Conservation (phyloP, 1,139 yeast genomes). For the Hansenula lynferdii region DNA sequence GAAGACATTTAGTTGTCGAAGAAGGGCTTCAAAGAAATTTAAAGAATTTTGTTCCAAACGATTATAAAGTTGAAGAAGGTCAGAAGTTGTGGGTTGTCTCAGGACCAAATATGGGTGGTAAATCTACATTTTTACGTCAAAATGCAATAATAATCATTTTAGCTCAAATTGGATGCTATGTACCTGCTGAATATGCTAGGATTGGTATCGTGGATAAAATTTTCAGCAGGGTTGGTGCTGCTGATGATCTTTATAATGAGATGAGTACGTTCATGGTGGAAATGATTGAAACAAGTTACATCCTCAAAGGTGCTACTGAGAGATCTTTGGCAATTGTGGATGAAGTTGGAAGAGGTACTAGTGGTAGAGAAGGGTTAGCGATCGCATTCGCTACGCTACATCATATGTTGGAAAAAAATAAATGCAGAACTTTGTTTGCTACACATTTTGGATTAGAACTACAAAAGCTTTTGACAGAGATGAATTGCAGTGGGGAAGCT, state of each 20-base stretch:
- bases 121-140: constrained; percentile 85
- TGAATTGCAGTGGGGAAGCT: constrained; percentile 22
- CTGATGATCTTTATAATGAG: constrained; percentile 83
- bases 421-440: constrained; percentile 81
- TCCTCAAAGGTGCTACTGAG: constrained; percentile 69
- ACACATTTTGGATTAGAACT: constrained; percentile 87
- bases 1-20: constrained; percentile 90
- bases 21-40: constrained; percentile 46
- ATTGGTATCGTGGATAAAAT: constrained; percentile 82
- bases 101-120: constrained; percentile 99
- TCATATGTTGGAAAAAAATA: constrained; percentile 49
- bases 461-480: constrained; percentile 31
- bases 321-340: constrained; percentile 83
- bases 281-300: constrained; percentile 90
- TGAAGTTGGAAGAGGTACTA: constrained; percentile 96
- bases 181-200: constrained; percentile 71
- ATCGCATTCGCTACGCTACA: constrained; percentile 80
- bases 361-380: constrained; percentile 84
- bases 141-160: constrained; percentile 78
- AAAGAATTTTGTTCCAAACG: constrained; percentile 60
- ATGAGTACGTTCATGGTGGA: constrained; percentile 96
- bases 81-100: constrained; percentile 66
- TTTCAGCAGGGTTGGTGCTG: constrained; percentile 87
- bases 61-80: constrained; percentile 39
- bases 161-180: constrained; percentile 88